These are phyloP conservation scores for Xylariaceae sp. DNA, from an alignment of 2,329 filamentous ascomycete species.

Conservation along the genomic window DNA sequence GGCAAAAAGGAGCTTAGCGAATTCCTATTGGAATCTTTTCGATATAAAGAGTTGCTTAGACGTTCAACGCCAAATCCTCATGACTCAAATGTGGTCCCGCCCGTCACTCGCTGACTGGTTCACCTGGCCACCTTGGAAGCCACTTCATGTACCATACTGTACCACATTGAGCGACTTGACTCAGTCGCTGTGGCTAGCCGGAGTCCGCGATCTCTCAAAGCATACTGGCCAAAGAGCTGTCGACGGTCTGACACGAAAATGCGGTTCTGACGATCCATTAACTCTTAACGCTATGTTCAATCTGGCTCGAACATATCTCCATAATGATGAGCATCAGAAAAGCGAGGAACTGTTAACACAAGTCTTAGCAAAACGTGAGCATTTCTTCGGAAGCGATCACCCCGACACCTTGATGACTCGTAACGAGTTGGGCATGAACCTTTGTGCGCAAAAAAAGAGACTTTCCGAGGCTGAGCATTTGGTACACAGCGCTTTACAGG, in stretches of 20 bases:
- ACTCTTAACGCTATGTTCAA: slow-evolving; percentile 41
- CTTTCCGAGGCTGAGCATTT: slow-evolving; percentile 12
- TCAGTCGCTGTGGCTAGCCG: slow-evolving; percentile 28
- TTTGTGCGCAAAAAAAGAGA: slow-evolving; percentile 9
- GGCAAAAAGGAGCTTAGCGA: slow-evolving; percentile 11
- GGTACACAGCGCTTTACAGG: slow-evolving; percentile 32
- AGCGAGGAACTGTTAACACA: slow-evolving; percentile 27
- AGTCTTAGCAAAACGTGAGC: slow-evolving; percentile 23
- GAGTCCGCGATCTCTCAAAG: slow-evolving; percentile 18
- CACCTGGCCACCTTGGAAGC: slow-evolving; percentile 30
- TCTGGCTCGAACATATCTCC: slow-evolving; percentile 35
- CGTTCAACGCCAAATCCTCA: slow-evolving; percentile 16
- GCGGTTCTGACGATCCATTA: slow-evolving; percentile 34
- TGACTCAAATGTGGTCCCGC: slow-evolving; percentile 16
- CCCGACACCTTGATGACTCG: slow-evolving; percentile 35
- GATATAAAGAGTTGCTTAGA: slow-evolving; percentile 15
- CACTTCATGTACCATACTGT: slow-evolving; percentile 25
- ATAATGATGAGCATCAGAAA: slow-evolving; percentile 27
- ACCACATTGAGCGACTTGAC: slow-evolving; percentile 26
- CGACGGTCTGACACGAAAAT: slow-evolving; percentile 9
- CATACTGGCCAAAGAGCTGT: slow-evolving; percentile 23
- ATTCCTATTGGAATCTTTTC: slow-evolving; percentile 20
- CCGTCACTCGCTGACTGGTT: slow-evolving; percentile 16
- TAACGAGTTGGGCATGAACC: slow-evolving; percentile 24
- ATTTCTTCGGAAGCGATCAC: slow-evolving; percentile 34